These are phyloP conservation scores for Saksenaea vasiformis DNA, from an alignment of 371 early-diverging fungal species.

Conservation along the genomic window DNA sequence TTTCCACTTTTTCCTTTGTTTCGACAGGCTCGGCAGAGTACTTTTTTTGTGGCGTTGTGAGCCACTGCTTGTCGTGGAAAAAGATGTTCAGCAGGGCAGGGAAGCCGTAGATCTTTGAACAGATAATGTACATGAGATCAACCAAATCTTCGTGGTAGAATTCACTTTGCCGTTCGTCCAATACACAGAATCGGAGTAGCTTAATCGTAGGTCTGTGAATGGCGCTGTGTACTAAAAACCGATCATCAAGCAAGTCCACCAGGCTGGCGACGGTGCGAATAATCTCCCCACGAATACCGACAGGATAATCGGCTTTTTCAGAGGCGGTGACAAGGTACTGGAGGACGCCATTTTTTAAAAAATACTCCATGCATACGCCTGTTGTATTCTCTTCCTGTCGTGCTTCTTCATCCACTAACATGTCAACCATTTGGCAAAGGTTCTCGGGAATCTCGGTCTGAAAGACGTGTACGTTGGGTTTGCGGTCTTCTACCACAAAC, in stretches of 20 bases:
- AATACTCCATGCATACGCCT: conserved; percentile 86
- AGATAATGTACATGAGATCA: conserved; percentile 80
- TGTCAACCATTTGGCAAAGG: conserved; percentile 78
- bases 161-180: conserved; percentile 47
- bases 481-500: conserved; percentile 52
- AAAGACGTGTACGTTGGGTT: conserved; percentile 50
- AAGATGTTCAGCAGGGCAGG: conserved; percentile 84
- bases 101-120: conserved; percentile 83
- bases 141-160: conserved; percentile 78
- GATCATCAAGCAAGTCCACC: conserved; percentile 78
- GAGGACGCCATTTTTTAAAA: conserved; percentile 78
- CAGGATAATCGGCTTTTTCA: conserved; percentile 72
- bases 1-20: conserved; percentile 5
- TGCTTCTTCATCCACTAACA: conserved; percentile 83
- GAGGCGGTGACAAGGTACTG: conserved; percentile 74
- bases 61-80: conserved; percentile 76
- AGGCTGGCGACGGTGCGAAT: conserved; percentile 73
- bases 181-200: conserved; percentile 65
- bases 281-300: conserved; percentile 77
- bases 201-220: conserved; percentile 81
- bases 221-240: conserved; percentile 81
- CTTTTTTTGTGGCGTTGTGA: conserved; percentile 50
- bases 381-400: conserved; percentile 60
- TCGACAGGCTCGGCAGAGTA: conserved; percentile 1
- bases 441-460: conserved; percentile 75